Evolutionary conservation across 2,329 filamentous ascomycete species (phyloP).

Genomic region (Ophiostoma tasmaniense): DNA sequence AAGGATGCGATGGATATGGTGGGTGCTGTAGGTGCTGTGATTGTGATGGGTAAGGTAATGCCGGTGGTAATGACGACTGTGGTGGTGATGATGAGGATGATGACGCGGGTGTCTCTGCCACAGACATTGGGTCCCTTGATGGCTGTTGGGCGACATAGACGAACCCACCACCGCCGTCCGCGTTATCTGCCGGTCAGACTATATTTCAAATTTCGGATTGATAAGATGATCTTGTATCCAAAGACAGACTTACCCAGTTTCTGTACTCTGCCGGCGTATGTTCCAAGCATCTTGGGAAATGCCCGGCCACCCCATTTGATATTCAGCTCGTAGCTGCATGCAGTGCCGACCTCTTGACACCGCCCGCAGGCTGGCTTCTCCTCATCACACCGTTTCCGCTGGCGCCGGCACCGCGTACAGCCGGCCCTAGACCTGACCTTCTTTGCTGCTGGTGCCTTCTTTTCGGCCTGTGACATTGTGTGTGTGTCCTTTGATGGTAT

Average conservation of each 20-base stretch:
- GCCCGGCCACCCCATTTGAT: conserved; percentile 17
- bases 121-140: background rate
- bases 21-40: background rate
- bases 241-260: conserved; percentile 4
- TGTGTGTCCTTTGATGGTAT: background rate
- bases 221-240: background rate
- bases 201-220: background rate
- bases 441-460: background rate
- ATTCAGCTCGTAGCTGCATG: conserved; percentile 28
- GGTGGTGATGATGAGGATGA: background rate
- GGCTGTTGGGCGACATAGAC: conserved; percentile 11
- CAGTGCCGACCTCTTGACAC: conserved; percentile 39
- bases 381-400: conserved; percentile 36
- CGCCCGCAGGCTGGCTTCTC: conserved; percentile 41
- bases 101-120: background rate
- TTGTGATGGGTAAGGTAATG: background rate
- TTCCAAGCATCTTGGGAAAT: conserved; percentile 15
- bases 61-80: background rate
- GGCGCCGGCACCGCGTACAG: conserved; percentile 15
- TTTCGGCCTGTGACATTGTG: background rate
- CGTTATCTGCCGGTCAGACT: background rate
- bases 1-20: background rate
- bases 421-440: conserved; percentile 7
- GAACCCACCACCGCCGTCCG: conserved; percentile 4
- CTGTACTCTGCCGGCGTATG: conserved; percentile 13